These are phyloP conservation scores for Dipodascus geniculatus DNA, from an alignment of 805 yeast genomes.

Conservation along the genomic window DNA sequence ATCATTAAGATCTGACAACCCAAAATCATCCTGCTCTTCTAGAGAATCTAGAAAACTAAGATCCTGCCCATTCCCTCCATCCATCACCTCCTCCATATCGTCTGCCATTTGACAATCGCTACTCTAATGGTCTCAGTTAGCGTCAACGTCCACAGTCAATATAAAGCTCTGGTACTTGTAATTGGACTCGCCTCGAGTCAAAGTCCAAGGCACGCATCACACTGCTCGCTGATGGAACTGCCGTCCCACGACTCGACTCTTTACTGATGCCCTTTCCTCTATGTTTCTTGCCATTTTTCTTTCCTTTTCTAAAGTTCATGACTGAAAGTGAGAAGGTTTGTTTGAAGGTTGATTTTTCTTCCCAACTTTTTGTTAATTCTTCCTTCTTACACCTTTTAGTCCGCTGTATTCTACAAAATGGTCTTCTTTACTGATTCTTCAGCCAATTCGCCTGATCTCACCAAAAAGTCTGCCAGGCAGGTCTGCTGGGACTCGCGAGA, in stretches of 20 bases:
- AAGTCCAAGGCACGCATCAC: neutral
- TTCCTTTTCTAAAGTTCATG: neutral
- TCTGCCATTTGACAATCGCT: too few species aligned
- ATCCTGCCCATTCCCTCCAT: too few species aligned
- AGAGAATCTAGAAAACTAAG: too few species aligned
- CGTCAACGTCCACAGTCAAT: too few species aligned
- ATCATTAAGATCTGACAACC: too few species aligned
- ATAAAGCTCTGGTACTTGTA: too few species aligned
- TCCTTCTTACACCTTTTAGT: neutral
- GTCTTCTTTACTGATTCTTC: slow-evolving; percentile 31
- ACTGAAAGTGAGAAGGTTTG: too few species aligned
- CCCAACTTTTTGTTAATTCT: neutral
- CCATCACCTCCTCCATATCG: too few species aligned
- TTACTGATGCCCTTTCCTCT: neutral
- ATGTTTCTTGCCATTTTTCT: neutral
- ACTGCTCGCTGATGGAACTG: neutral
- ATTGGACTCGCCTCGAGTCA: neutral
- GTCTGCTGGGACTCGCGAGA: slow-evolving; percentile 91
- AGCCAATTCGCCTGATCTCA: slow-evolving; percentile 34
- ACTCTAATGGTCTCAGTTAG: too few species aligned
- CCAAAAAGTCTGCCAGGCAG: slow-evolving; percentile 54
- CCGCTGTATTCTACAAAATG: slow-evolving; percentile 25
- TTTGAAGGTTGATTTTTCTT: neutral
- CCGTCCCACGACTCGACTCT: neutral
- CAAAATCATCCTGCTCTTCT: too few species aligned